A percentile compares a stretch with the other conserved stretches of the same genome.
Evolutionary conservation across 139 green algal species (phyloP).

Genomic region (Chlamydomonas sphaeroides): DNA sequence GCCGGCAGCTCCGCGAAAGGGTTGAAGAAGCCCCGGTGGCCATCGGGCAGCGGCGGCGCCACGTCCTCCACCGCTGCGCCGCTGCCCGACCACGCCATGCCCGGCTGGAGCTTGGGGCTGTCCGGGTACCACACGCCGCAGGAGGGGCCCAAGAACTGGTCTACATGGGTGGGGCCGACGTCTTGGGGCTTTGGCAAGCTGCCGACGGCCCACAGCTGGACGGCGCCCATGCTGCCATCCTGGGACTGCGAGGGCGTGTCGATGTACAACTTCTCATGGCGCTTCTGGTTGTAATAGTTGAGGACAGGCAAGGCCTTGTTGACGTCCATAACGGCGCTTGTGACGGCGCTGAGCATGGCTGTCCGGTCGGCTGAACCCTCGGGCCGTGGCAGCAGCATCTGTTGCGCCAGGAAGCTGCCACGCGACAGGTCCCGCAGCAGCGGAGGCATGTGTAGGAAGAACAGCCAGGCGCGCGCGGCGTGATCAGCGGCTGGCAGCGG

Average conservation of each 20-base stretch:
- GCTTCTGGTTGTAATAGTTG: constrained; percentile 37
- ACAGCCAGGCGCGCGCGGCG: constrained; percentile 45
- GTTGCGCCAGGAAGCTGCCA: constrained; percentile 57
- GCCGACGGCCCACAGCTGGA: constrained; percentile 17
- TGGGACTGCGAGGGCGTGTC: neutral
- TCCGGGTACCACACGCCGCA: constrained; percentile 66
- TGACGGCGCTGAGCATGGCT: neutral
- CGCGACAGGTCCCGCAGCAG: constrained; percentile 52
- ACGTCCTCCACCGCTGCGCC: constrained; percentile 34
- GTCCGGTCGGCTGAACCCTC: neutral
- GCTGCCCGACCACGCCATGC: constrained; percentile 57
- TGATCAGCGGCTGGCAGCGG: constrained; percentile 59
- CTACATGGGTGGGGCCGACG: constrained; percentile 39
- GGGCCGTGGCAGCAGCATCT: constrained; percentile 58
- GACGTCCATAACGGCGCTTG: neutral
- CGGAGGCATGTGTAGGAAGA: constrained; percentile 64
- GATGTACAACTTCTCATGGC: constrained; percentile 10
- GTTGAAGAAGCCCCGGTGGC: constrained; percentile 48
- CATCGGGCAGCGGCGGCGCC: no score
- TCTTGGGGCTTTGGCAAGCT: neutral
- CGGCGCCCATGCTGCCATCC: neutral
- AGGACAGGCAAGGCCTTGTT: neutral
- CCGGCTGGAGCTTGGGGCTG: neutral
- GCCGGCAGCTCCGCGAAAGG: constrained; percentile 24
- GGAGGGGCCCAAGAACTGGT: neutral